Percentiles rank a stretch among this genome's conserved stretches.
Conservation (phyloP, 1,284 basidiomycete genomes). For the Kalmanozyma brasiliensis region DNA sequence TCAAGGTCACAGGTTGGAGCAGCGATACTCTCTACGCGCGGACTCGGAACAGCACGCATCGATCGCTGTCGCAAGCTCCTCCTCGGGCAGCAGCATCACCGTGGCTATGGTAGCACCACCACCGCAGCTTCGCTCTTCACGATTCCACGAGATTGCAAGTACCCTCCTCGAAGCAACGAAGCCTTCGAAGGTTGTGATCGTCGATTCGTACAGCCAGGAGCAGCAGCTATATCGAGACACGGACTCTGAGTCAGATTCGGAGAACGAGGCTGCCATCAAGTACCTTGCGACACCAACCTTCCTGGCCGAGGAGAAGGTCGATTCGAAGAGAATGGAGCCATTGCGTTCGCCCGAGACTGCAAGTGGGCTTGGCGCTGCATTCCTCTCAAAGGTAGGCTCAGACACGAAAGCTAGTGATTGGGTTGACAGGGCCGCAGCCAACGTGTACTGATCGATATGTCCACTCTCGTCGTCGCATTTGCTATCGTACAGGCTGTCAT, state of each 20-base stretch:
- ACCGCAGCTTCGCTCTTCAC: conserved; percentile 11
- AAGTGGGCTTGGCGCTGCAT: conserved; percentile 31
- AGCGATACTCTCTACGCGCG: conserved; percentile 15
- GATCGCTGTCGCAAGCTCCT: conserved; percentile 8
- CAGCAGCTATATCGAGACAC: conserved; percentile 24
- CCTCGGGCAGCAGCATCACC: conserved; percentile 3
- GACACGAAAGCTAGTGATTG: neutral
- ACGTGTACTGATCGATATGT: neutral
- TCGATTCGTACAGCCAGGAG: conserved; percentile 38
- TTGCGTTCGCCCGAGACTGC: conserved; percentile 32
- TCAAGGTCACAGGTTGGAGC: neutral
- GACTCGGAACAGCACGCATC: conserved; percentile 24
- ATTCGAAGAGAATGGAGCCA: conserved; percentile 14
- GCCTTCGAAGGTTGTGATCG: conserved; percentile 30
- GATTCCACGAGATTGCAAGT: conserved; percentile 22
- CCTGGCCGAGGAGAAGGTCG: conserved; percentile 3
- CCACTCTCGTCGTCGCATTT: no score
- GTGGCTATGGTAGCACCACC: conserved; percentile 21
- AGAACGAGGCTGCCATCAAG: conserved; percentile 4
- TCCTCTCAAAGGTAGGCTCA: conserved; percentile 26
- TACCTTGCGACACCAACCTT: conserved; percentile 28
- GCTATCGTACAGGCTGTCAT: conserved; percentile 30
- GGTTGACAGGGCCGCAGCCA: no score
- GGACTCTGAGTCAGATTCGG: conserved; percentile 4
- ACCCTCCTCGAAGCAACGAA: conserved; percentile 16